Conservation (phyloP, 345 rosid species). For the Bretschneidera sinensis region DNA sequence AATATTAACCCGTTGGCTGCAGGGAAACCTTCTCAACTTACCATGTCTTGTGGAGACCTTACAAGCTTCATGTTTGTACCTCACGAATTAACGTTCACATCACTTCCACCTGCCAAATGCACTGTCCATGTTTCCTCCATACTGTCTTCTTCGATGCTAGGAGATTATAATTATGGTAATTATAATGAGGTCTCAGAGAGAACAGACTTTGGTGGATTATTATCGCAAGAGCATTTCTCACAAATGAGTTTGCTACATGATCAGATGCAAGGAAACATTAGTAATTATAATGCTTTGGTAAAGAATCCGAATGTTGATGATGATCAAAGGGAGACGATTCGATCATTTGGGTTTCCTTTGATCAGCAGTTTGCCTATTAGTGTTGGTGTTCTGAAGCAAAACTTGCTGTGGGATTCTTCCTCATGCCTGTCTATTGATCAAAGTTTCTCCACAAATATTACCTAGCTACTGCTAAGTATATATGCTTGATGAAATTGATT, state of each 20-base stretch:
- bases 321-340: slow-evolving; percentile 24
- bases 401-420: slow-evolving; percentile 31
- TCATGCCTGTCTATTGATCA: slow-evolving; percentile 25
- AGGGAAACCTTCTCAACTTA: slow-evolving; percentile 18
- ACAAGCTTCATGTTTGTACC: slow-evolving; percentile 37
- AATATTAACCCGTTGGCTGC: slow-evolving; percentile 11
- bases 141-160: slow-evolving; percentile 47
- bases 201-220: slow-evolving; percentile 13
- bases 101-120: slow-evolving; percentile 25
- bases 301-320: slow-evolving; percentile 13
- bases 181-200: slow-evolving; percentile 17
- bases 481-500: too few species aligned
- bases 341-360: slow-evolving; percentile 26
- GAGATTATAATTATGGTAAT: slow-evolving; percentile 20
- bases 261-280: slow-evolving; percentile 18
- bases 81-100: slow-evolving; percentile 33
- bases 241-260: slow-evolving; percentile 15
- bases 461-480: too few species aligned
- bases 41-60: slow-evolving; percentile 34
- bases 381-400: slow-evolving; percentile 35
- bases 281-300: slow-evolving; percentile 5
- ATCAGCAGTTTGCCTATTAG: slow-evolving; percentile 22
- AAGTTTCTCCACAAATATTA: slow-evolving; percentile 15
- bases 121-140: slow-evolving; percentile 39
- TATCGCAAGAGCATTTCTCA: slow-evolving; percentile 27